Base-by-base conservation (phyloP, 2,329 filamentous ascomycete genomes). In the Phaeosphaeria sp. region DNA sequence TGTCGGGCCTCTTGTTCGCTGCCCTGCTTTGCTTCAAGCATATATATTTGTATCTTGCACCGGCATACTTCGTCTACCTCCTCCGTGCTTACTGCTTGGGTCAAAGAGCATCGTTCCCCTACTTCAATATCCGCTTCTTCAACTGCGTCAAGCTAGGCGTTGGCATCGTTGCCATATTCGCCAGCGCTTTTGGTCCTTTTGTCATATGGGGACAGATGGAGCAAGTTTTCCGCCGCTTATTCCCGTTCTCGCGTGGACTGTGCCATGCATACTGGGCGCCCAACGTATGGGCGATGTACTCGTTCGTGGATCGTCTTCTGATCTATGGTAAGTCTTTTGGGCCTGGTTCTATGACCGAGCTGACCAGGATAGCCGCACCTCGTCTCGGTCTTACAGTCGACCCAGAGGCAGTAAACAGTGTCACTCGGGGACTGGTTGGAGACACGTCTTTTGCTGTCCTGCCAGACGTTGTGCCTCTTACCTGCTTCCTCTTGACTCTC, bases 211-310 rank as follows among this genome's bases (percentile, higher is more conserved):
- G 86, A 8, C 95, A 98, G 78, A 86, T 97, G 17, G 86, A 89
- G 13, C 95, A 98, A 79, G 82, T 99, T 21, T 78, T 95, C 58
- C 89, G 88, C 72, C 86, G 95, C 36, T 81, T 99, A 8, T 99
- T 99, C 69, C 95, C 95, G 0, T 99, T 99, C 76, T 93, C 93
- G 1, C 85, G 95, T 58, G 95, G 95, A 0, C 82, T 99, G 4
- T 98, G 94, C 74, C 95, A 99, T 80, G 95, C 95, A 0, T 99
- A 99, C 77, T 99, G 95, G 95, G 95, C 95, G 13, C 93, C 95
- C 0, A 99, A 99, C 67, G 82, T 97, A 1, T 99, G 95, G 95
- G 94, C 95, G 0, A 86, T 98, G 74, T 99, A 99, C 78, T 97
- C 95, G 0, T 97, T 98, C 74, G 81, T 85, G 1, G 95, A 99